Evolutionary conservation across 305 asterid genomes (phyloP), one percentile per base, ranked within the genome.

Genomic region (Withania somnifera): DNA sequence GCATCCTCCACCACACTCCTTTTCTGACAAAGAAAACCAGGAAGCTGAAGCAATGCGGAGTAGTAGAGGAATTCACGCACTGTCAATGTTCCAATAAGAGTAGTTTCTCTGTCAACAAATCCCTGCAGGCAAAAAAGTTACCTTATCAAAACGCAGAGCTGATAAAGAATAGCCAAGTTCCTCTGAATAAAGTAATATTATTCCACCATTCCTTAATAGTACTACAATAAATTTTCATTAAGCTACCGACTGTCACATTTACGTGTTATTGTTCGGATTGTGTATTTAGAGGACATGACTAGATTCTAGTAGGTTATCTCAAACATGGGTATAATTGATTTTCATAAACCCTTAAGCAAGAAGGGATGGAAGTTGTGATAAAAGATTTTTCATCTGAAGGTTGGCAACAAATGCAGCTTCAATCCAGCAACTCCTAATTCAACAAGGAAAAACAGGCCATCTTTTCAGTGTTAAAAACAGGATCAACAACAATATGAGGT

Each of bases 1-100:
- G 98, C 98, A 86, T 97, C 98, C 85, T 97, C 99, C 67, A 97
- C 95, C n/a, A 91, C 93, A 73, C 95, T 91, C 87, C 86, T 92
- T 87, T 90, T 95, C 85, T 87, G 91, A 66, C 79, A 87, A 32
- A 90, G 82, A 85, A 90, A 90, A 80, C 95, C 97, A 14, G 90
- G 94, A 85, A 91, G 94, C 87, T 91, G 95, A 87, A 91, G 94
- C 88, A 89, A 81, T 84, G 94, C 91, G 26, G 95, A 89, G 87
- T 90, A 89, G 86, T 81, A 81, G 83, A 81, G 83, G 79, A 66
- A 93, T 91, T 97, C 99, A 20, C 98, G 97, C 86, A 97, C 98
- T 24, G 99, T 95, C 88, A 97, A 88, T 45, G 99, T 95, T 85
- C 95, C 98, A 64, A 97, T 92, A 81, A 97, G 95, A 47, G 94